phyloP scores from a whole-genome alignment of 2,329 filamentous ascomycete species.

The Sporothrix protearum region DNA sequence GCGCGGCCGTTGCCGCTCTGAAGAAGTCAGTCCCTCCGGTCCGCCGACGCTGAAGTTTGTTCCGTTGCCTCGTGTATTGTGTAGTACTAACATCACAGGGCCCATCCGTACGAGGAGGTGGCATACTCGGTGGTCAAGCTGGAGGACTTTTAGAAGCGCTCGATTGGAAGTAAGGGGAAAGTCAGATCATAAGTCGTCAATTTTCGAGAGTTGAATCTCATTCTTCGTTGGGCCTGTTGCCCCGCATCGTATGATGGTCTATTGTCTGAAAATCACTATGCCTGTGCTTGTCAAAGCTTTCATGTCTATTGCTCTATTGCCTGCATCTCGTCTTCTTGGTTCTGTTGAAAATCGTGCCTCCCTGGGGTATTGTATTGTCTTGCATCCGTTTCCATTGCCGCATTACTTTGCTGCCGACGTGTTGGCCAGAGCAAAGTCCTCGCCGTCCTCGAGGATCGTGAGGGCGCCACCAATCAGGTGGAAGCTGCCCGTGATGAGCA shows the following conservation, averaged over 20 bases:
- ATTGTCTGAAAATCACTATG: background rate
- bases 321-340: background rate
- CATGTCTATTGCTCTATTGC: slow-evolving; percentile 12
- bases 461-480: slow-evolving; percentile 45
- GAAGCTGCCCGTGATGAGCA: slow-evolving; percentile 49
- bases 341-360: background rate
- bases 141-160: slow-evolving; percentile 42
- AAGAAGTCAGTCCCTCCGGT: slow-evolving; percentile 51
- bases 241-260: too few species aligned
- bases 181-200: background rate
- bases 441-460: slow-evolving; percentile 31
- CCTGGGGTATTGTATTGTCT: background rate
- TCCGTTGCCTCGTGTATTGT: too few species aligned
- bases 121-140: slow-evolving; percentile 48
- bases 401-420: background rate
- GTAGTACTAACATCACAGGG: slow-evolving; percentile 36
- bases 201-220: slow-evolving; percentile 15
- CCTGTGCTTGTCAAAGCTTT: background rate
- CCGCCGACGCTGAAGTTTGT: too few species aligned
- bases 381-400: background rate
- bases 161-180: background rate
- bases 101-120: slow-evolving; percentile 53
- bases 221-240: background rate
- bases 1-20: slow-evolving; percentile 58
- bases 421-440: slow-evolving; percentile 24